Evolutionary conservation across 108 stramenopile species (phyloP), one percentile per base, ranked within the genome.

Genomic region (Cyclotella baltica): DNA sequence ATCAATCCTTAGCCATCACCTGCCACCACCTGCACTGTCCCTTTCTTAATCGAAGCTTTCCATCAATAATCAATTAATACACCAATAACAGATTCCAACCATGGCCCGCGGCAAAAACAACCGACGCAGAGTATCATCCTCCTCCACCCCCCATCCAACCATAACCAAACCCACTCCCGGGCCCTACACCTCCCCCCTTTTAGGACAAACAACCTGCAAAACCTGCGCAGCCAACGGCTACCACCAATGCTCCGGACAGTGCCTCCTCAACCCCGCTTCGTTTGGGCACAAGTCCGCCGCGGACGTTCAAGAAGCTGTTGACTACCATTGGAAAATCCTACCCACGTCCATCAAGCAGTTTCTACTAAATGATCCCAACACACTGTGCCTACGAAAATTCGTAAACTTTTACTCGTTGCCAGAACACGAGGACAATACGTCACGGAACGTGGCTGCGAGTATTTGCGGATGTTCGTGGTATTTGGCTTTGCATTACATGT

Each of bases 321-420:
- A 76, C 8, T 76, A 67, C 28, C 67, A 68, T n/a, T 76, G 75
- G 66, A 68, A 76, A 15, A 62, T 56, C 31, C 30, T 76, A 22
- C 46, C 58, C 1, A 4, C 27, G 9, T 35, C 34, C 53, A 35
- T 68, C 18, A 35, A 59, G 25, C 37, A 58, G 9, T 76, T 76
- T 34, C 27, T 76, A 10, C 57, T 68, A 2, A 37, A 10, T 0
- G 50, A 68, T 62, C 57, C 43, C 0, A 29, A 22, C 6, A 37
- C 4, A 10, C 57, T 76, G 57, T 53, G 46, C 38, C 15, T 76
- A 27, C 35, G 46, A 35, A 47, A 50, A 18, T 58, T 76, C 66
- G 55, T 51, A 29, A 19, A 1, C 2, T 68, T 59, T 48, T 67
- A 64, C 34, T 47, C 43, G 18, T 30, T 0, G 4, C 61, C 59